phyloP scores from a whole-genome alignment of 2,329 filamentous ascomycete species.

The Hypocrella siamensis region DNA sequence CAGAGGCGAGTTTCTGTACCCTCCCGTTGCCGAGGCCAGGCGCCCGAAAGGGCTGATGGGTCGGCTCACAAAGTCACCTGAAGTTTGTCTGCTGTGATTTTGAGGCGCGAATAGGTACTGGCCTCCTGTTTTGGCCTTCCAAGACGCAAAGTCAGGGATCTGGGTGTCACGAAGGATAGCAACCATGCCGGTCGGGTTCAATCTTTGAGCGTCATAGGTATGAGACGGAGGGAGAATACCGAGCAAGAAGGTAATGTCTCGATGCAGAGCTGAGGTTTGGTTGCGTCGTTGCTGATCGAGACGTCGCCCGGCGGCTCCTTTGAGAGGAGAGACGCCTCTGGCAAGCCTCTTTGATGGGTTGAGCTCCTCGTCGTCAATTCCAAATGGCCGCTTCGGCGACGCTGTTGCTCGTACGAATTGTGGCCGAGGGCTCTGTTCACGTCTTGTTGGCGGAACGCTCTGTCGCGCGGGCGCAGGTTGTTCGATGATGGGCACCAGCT shows the following conservation, averaged over 20 bases:
- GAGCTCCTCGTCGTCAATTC: slow-evolving; percentile 54
- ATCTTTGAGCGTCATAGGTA: slow-evolving; percentile 53
- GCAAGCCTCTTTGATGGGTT: slow-evolving; percentile 73
- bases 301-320: slow-evolving; percentile 74
- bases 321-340: slow-evolving; percentile 82
- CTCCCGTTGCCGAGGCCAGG: slow-evolving; percentile 20
- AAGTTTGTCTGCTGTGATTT: slow-evolving; percentile 23
- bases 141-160: slow-evolving; percentile 44
- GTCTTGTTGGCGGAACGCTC: slow-evolving; percentile 23
- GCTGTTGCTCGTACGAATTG: slow-evolving; percentile 31
- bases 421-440: slow-evolving; percentile 28
- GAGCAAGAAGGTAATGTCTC: slow-evolving; percentile 48
- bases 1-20: slow-evolving; percentile 36
- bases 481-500: slow-evolving; percentile 38
- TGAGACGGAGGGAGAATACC: slow-evolving; percentile 61
- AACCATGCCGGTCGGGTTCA: slow-evolving; percentile 58
- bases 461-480: slow-evolving; percentile 27
- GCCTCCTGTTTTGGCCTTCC: slow-evolving; percentile 29
- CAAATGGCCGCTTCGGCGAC: slow-evolving; percentile 47
- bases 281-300: slow-evolving; percentile 61
- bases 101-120: slow-evolving; percentile 19
- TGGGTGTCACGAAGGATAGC: slow-evolving; percentile 53
- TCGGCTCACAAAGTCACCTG: slow-evolving; percentile 26
- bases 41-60: slow-evolving; percentile 33
- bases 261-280: slow-evolving; percentile 53